Evolutionary conservation across 2,329 filamentous ascomycete genomes (phyloP).

Genomic region (Microascus cirrosus): DNA sequence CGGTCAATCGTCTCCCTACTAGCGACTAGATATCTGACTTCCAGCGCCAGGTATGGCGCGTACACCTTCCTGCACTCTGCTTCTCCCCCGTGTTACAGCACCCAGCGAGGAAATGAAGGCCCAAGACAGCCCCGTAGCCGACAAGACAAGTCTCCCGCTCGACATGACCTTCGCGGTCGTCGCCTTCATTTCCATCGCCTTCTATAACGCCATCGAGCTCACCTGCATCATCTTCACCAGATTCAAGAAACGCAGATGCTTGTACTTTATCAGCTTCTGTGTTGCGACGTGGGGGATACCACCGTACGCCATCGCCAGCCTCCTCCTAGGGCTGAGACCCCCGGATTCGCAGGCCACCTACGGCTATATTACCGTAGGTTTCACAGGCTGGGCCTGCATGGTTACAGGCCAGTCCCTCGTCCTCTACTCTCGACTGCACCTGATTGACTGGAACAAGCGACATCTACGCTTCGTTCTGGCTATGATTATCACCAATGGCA

Average conservation of each 20-base stretch:
- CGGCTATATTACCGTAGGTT: slow-evolving; percentile 12
- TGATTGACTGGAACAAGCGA: slow-evolving; percentile 39
- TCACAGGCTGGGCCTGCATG: slow-evolving; percentile 28
- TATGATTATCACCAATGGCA: slow-evolving; percentile 45
- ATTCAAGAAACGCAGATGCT: slow-evolving; percentile 20
- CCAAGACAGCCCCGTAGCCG: no score
- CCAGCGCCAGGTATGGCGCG: no score
- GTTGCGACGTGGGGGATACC: slow-evolving; percentile 20
- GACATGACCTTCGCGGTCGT: slow-evolving; percentile 14
- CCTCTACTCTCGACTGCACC: slow-evolving; percentile 50
- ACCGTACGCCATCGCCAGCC: slow-evolving; percentile 30
- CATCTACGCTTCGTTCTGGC: slow-evolving; percentile 36
- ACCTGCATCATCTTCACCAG: slow-evolving; percentile 21
- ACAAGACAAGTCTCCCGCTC: no score
- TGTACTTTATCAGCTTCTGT: slow-evolving; percentile 28
- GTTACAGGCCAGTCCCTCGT: slow-evolving; percentile 51
- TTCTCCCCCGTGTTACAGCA: no score
- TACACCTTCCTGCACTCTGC: no score
- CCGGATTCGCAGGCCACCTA: slow-evolving; percentile 7
- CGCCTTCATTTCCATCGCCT: slow-evolving; percentile 18
- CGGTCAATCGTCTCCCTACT: no score
- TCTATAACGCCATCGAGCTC: slow-evolving; percentile 24
- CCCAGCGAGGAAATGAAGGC: no score
- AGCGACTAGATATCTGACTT: no score
- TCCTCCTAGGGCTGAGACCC: slow-evolving; percentile 22